Conservation (phyloP, 2,329 filamentous ascomycete species). For the Pezicula rhizophila region DNA sequence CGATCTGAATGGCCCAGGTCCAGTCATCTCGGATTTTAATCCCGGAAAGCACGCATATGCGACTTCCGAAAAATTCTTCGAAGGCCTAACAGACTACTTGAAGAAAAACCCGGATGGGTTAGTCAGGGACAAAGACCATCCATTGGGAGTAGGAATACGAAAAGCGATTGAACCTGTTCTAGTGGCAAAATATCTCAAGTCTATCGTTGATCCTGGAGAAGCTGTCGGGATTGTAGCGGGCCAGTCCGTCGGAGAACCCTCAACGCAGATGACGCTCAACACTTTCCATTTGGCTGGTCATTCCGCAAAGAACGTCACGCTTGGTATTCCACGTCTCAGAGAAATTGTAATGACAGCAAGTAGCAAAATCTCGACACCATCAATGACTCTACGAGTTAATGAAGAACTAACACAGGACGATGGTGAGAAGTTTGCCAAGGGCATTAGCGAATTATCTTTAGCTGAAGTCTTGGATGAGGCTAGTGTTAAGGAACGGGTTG, state of each 20-base stretch:
- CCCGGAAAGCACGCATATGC: conserved; percentile 76
- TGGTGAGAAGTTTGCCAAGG: conserved; percentile 79
- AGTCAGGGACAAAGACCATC: conserved; percentile 43
- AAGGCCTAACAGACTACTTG: conserved; percentile 67
- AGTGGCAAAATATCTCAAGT: conserved; percentile 87
- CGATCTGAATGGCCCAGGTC: conserved; percentile 54
- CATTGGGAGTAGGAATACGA: conserved; percentile 26
- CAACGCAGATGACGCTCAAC: conserved; percentile 98
- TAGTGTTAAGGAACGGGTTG: conserved; percentile 72
- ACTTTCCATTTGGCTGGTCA: conserved; percentile 99
- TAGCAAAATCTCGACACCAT: conserved; percentile 79
- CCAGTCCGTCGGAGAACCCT: conserved; percentile 94
- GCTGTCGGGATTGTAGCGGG: conserved; percentile 95
- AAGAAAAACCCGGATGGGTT: conserved; percentile 66
- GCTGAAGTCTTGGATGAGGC: conserved; percentile 79
- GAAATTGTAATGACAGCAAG: conserved; percentile 99
- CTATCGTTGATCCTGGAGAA: conserved; percentile 89
- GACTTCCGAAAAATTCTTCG: conserved; percentile 82
- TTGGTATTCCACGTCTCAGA: conserved; percentile 93
- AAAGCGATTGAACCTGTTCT: conserved; percentile 64
- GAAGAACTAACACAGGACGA: conserved; percentile 63
- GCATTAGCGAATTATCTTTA: conserved; percentile 79
- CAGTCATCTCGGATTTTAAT: conserved; percentile 65
- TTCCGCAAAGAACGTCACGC: conserved; percentile 95
- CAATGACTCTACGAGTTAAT: conserved; percentile 78